Base-by-base conservation (phyloP, 2,329 filamentous ascomycete genomes). In the Epichloe hybrida region DNA sequence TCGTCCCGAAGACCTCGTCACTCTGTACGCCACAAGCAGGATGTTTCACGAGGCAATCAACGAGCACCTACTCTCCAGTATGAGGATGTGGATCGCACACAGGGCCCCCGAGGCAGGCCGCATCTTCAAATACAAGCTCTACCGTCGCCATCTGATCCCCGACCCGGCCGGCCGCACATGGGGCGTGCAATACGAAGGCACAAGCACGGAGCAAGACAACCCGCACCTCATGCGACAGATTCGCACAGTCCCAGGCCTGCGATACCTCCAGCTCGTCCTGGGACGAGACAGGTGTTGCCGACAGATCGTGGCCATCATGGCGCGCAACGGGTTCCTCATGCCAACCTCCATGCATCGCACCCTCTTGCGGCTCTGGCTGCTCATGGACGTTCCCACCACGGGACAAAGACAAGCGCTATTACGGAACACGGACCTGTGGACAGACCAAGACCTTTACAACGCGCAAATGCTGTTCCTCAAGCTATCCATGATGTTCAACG, bases 331-430 rank as follows among this genome's bases (percentile, higher is more conserved):
- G 1, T 74, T 81, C 52, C 72, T 74, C 9, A 66, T 80, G 49
- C 82, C 83, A 0, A 46, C 54, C 1, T 62, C 64, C 27, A 76
- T 75, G 55, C 61, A 68, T 47, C 48, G 59, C 11, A 71, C 73
- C 1, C 66, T 86, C 44, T 72, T 79, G 58, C 85, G 86, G 60
- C 69, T 88, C 17, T 93, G 88, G 88, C 73, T 85, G 48, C 60
- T 86, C 36, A 80, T 88, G 70, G 85, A 89, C 59, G 68, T 83
- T 4, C 68, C 77, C 0, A 80, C 78, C 13, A 83, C 73, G 47
- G 58, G 55, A 0, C 68, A 75, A 13, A 79, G 87, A 1, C 64
- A 72, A 5, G 69, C 68, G 2, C 67, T 83, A 5, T 63, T 88
- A 5, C 69, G 69, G 34, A 79, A 79, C 61, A 49, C 50, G 9